A percentile compares a stretch with the other conserved stretches of the same genome.
These are phyloP conservation scores for Salix purpurea DNA, from an alignment of 345 rosid species.

Conservation along the genomic window DNA sequence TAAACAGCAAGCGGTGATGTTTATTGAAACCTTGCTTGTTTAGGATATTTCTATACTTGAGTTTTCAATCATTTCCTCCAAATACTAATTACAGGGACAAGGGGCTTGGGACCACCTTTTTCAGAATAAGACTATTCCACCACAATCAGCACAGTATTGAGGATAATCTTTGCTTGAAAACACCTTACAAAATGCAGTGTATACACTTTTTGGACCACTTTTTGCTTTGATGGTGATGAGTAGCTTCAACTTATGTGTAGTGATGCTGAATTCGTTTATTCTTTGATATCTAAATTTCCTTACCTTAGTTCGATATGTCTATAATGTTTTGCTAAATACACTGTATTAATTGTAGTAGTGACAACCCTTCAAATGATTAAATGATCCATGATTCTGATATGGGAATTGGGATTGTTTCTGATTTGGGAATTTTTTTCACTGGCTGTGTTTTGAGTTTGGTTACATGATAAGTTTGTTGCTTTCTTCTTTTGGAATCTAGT, in stretches of 20 bases:
- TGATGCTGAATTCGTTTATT: not conserved
- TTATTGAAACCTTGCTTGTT: slow-evolving; percentile 1
- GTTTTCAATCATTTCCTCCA: slow-evolving; percentile 1
- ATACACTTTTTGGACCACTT: slow-evolving; percentile 16
- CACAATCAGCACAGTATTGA: not conserved
- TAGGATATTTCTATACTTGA: slow-evolving; percentile 4
- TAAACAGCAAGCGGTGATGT: not conserved
- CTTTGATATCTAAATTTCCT: not conserved
- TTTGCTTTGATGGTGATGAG: slow-evolving; percentile 9
- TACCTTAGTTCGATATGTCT: not conserved
- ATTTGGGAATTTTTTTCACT: not conserved
- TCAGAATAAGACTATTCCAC: slow-evolving; percentile 2
- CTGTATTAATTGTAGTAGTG: not conserved
- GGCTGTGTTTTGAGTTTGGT: not conserved
- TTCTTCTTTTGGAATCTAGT: slow-evolving; percentile 7
- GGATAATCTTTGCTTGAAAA: slow-evolving; percentile 2
- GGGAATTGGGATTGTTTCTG: not conserved
- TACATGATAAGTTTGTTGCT: not conserved
- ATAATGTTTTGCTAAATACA: not conserved
- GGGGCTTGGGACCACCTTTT: slow-evolving; percentile 6
- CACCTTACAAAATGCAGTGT: not conserved
- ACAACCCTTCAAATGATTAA: slow-evolving; percentile 1
- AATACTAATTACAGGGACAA: not conserved
- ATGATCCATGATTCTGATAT: not conserved
- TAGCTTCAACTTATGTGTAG: not conserved